Conservation (phyloP, 2,329 filamentous ascomycete genomes). For the Fusarium sp. region DNA sequence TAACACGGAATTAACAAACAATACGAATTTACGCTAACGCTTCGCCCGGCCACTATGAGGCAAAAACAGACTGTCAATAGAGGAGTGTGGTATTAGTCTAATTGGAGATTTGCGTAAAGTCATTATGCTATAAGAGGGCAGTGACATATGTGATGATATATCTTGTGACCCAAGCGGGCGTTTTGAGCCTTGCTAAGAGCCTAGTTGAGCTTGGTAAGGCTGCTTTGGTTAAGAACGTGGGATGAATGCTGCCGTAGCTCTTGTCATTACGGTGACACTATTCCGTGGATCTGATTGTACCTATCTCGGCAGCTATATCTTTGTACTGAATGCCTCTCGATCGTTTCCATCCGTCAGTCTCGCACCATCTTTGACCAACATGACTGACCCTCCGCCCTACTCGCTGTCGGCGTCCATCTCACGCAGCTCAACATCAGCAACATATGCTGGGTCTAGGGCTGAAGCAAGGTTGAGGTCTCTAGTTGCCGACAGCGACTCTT, state of each 20-base stretch:
- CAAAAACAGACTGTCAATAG: neutral
- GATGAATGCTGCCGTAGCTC: too few species aligned
- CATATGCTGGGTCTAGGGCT: neutral
- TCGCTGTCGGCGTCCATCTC: constrained; percentile 3
- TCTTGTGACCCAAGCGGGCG: neutral
- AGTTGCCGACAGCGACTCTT: constrained; percentile 1
- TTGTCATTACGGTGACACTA: too few species aligned
- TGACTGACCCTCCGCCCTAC: constrained; percentile 22
- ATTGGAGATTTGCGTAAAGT: too few species aligned
- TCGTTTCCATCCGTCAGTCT: too few species aligned
- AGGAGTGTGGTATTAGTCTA: too few species aligned
- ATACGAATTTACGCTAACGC: neutral
- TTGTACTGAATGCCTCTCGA: too few species aligned
- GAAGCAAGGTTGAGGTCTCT: neutral
- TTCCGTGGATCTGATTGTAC: too few species aligned
- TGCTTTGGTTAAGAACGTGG: neutral
- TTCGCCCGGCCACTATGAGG: constrained; percentile 4
- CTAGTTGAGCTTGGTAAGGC: neutral
- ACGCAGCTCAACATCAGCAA: neutral
- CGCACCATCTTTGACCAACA: neutral
- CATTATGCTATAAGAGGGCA: too few species aligned
- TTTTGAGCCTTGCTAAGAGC: neutral
- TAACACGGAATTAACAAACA: neutral
- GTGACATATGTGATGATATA: too few species aligned
- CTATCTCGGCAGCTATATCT: too few species aligned